These are phyloP conservation scores for Cyberlindnera euphorbiiphila DNA, from an alignment of 805 yeast species.

Conservation along the genomic window DNA sequence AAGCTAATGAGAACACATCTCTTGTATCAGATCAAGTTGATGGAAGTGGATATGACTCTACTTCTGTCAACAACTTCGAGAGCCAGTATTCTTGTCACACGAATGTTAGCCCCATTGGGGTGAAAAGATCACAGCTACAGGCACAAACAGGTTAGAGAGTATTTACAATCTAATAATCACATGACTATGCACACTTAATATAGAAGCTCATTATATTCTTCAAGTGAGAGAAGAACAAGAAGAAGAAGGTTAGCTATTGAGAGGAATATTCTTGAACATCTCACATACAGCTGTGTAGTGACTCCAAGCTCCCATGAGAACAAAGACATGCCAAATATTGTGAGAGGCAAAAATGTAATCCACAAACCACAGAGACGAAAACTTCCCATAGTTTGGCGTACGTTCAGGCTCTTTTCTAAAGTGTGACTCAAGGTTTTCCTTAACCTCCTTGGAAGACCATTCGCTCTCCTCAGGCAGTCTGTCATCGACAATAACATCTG, in stretches of 20 bases:
- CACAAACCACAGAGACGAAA: constrained; percentile 76
- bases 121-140: constrained; percentile 1
- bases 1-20: constrained; percentile 5
- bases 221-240: background rate
- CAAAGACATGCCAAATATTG: constrained; percentile 92
- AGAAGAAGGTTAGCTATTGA: constrained; percentile 14
- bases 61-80: constrained; percentile 18
- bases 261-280: constrained; percentile 50
- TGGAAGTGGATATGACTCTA: background rate
- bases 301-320: constrained; percentile 82
- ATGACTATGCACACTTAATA: too few relatives aligned
- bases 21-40: constrained; percentile 1
- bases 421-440: constrained; percentile 32
- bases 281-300: constrained; percentile 78
- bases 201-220: too few relatives aligned
- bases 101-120: constrained; percentile 20
- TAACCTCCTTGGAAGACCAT: constrained; percentile 30
- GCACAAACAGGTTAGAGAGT: too few relatives aligned
- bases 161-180: too few relatives aligned
- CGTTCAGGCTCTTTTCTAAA: constrained; percentile 39
- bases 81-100: constrained; percentile 23
- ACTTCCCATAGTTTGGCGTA: constrained; percentile 32
- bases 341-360: constrained; percentile 76
- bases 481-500: constrained; percentile 57
- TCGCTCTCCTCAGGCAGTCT: constrained; percentile 34